Evolutionary conservation across 2,329 filamentous ascomycete genomes (phyloP).

Genomic region (Aspergillus novoparasiticus): DNA sequence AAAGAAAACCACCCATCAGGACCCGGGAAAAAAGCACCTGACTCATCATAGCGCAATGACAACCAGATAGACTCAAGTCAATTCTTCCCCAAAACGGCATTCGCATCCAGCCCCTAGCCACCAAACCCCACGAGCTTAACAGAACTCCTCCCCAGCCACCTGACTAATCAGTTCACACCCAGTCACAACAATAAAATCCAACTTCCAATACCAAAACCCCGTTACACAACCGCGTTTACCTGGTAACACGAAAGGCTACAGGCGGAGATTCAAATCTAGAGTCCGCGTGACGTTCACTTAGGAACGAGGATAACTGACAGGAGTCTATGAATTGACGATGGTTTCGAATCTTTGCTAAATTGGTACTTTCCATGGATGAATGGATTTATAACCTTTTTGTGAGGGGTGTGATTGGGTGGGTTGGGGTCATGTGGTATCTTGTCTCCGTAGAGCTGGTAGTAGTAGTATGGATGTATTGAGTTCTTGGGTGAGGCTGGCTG

Average conservation of each 20-base stretch:
- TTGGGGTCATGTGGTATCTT: background rate
- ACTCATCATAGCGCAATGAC: background rate
- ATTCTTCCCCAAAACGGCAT: background rate
- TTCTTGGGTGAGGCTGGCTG: background rate
- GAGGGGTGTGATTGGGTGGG: no score
- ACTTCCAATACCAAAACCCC: background rate
- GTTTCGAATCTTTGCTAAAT: background rate
- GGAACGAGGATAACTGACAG: background rate
- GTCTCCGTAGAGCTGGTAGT: no score
- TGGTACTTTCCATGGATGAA: background rate
- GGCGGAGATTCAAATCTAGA: background rate
- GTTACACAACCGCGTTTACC: background rate
- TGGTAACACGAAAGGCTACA: background rate
- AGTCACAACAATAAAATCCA: background rate
- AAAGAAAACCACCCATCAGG: background rate
- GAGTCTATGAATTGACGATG: background rate
- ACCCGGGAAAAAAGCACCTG: background rate
- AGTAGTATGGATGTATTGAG: background rate
- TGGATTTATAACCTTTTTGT: no score
- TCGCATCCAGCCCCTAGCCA: background rate
- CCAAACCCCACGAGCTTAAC: background rate
- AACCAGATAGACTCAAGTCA: background rate
- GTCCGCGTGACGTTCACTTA: background rate
- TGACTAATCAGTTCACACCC: no score
- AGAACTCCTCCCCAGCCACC: no score